Percentiles rank a stretch among this genome's conserved stretches.
Conservation (phyloP, 2,329 filamentous ascomycete genomes). For the Sporothrix variecibatus region DNA sequence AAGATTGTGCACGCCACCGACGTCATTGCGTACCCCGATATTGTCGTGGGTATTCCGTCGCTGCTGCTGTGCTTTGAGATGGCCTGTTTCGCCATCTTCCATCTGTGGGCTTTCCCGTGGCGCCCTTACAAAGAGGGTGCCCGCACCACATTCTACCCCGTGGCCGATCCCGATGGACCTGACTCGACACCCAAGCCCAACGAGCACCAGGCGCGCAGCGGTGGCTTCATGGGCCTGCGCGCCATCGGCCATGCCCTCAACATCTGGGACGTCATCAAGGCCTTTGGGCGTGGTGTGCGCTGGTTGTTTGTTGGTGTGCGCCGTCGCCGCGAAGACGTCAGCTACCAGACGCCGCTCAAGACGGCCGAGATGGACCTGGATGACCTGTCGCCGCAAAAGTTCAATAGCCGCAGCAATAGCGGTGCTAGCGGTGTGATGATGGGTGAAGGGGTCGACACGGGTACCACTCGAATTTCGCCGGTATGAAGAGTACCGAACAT, state of each 20-base stretch:
- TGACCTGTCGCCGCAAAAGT: constrained; percentile 35
- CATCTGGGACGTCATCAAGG: constrained; percentile 80
- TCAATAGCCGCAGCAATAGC: neutral
- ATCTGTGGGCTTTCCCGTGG: constrained; percentile 82
- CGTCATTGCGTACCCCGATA: constrained; percentile 68
- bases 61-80: constrained; percentile 82
- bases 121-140: constrained; percentile 60
- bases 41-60: constrained; percentile 78
- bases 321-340: constrained; percentile 55
- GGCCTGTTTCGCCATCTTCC: constrained; percentile 75
- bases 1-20: constrained; percentile 62
- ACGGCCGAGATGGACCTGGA: constrained; percentile 41
- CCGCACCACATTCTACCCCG: constrained; percentile 51
- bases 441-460: constrained; percentile 28
- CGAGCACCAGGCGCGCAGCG: constrained; percentile 54
- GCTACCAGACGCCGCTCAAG: constrained; percentile 44
- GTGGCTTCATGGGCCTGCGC: constrained; percentile 64
- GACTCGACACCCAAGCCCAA: constrained; percentile 47
- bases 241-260: constrained; percentile 75
- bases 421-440: constrained; percentile 9
- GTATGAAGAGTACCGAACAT: constrained; percentile 42
- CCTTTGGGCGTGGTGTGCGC: constrained; percentile 71
- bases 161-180: constrained; percentile 45
- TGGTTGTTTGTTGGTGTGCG: constrained; percentile 79
- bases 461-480: constrained; percentile 29